phyloP scores from a whole-genome alignment of 2,329 filamentous ascomycete species.

The Calonectria ilicicola region DNA sequence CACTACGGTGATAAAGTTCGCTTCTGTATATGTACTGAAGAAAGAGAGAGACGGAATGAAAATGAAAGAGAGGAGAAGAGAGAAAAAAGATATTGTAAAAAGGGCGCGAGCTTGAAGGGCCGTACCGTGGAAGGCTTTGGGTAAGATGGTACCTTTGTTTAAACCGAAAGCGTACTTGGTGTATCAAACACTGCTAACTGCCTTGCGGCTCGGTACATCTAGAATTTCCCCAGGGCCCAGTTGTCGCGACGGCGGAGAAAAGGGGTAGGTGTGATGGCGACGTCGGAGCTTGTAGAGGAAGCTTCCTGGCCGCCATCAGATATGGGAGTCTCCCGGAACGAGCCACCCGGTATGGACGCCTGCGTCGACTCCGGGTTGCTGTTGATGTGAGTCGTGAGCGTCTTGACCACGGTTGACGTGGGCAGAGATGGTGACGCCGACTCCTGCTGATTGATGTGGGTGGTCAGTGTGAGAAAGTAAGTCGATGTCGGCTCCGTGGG shows the following conservation, averaged over 20 bases:
- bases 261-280: slow-evolving; percentile 28
- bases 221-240: slow-evolving; percentile 41
- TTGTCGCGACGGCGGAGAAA: slow-evolving; percentile 39
- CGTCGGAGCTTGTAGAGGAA: slow-evolving; percentile 19
- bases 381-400: slow-evolving; percentile 30
- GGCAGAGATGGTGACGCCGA: slow-evolving; percentile 18
- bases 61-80: slow-evolving; percentile 22
- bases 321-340: slow-evolving; percentile 37
- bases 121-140: slow-evolving; percentile 13
- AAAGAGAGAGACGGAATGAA: slow-evolving; percentile 29
- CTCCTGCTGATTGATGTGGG: slow-evolving; percentile 3
- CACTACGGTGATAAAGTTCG: slow-evolving; percentile 13
- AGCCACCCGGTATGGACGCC: slow-evolving; percentile 33
- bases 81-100: slow-evolving; percentile 19
- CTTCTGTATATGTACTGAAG: slow-evolving; percentile 31
- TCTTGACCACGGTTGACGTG: slow-evolving; percentile 35
- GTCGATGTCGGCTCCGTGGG: slow-evolving; percentile 11
- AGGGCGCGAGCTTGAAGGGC: neutral
- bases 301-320: slow-evolving; percentile 11
- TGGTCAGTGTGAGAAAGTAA: slow-evolving; percentile 2
- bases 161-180: neutral
- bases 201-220: neutral
- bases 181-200: neutral
- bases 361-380: slow-evolving; percentile 2
- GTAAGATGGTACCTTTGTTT: neutral